Percentiles rank a stretch among this genome's conserved stretches.
These are phyloP conservation scores for Tetrahymena borealis DNA, from an alignment of 73 alveolate species.

Conservation along the genomic window DNA sequence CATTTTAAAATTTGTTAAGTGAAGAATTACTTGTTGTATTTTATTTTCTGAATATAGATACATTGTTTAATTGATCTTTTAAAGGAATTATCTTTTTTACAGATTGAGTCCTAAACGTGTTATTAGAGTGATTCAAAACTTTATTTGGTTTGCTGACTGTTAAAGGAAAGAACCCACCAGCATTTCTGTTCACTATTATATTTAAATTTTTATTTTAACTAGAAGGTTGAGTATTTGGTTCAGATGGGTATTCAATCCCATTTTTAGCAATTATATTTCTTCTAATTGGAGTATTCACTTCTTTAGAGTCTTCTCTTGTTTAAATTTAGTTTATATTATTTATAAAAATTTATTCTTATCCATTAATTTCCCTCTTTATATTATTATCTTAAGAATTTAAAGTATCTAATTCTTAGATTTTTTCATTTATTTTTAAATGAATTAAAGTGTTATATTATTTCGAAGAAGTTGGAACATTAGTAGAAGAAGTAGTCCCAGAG, in stretches of 20 bases:
- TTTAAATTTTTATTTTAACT: background rate
- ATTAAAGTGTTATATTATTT: too few relatives aligned
- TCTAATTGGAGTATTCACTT: background rate
- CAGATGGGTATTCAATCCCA: background rate
- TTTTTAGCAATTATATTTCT: background rate
- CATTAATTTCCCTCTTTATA: background rate
- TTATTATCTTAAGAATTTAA: background rate
- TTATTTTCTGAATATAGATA: background rate
- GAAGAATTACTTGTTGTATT: background rate
- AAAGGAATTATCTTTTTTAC: background rate
- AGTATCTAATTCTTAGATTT: background rate
- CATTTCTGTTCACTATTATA: background rate
- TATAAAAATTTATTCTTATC: too few relatives aligned
- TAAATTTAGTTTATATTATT: too few relatives aligned
- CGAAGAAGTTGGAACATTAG: too few relatives aligned
- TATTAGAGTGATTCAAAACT: background rate
- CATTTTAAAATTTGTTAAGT: background rate
- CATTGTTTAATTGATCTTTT: background rate
- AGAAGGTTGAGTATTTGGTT: background rate
- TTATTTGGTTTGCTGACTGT: background rate
- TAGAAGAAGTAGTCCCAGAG: too few relatives aligned
- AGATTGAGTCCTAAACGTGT: background rate
- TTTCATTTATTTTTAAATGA: too few relatives aligned
- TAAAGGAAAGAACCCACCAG: background rate
- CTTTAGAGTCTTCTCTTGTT: background rate